Base-by-base conservation (phyloP, 345 rosid species). In the Cardamine resedifolia region DNA sequence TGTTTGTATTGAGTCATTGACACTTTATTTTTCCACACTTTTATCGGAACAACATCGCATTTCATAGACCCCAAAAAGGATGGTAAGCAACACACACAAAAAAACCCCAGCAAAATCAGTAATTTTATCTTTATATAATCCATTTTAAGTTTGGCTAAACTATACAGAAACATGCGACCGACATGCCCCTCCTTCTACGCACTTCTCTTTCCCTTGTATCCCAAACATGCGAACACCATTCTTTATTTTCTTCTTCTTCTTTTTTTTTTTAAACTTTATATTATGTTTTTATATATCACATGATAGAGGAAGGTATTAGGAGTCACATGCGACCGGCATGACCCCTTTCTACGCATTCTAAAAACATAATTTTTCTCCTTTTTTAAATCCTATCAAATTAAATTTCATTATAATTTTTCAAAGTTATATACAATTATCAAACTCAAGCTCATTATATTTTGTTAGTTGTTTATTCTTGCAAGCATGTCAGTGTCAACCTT, bases 271-370 rank as follows among this genome's bases (percentile, higher is more conserved):
- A 8, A 10, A 10, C 15, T 5, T 57, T 10, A 3, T 23, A 34
- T 15, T 9, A n/a, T 51, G 21, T 15, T 52, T 67, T 53, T 67
- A 28, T 28, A 52, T 19, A 53, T 27, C 15, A 8, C 14, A 24
- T n/a, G n/a, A n/a, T 66, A 23, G 2, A n/a, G n/a, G n/a, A 49
- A 38, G 10, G 20, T 30, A 28, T 53, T 53, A 53, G 31, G n/a
- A 68, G 6, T 47, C 36, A 18, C 66, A 58, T 70, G 74, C 39
- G 39, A 48, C 58, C 15, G 9, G 50, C 74, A 49, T 70, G 74
- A 4, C 19, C 36, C 7, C 38, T 70, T 59, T 47, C 36, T 33
- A 58, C 15, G 58, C 49, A 58, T 58, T 70, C 58, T 33, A 5
- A 58, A 58, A 31, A 15, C 58, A 57, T 23, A 33, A 18, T 18